Evolutionary conservation across 805 yeast genomes (phyloP).

Genomic region (Saccharomycopsis babjevae): DNA sequence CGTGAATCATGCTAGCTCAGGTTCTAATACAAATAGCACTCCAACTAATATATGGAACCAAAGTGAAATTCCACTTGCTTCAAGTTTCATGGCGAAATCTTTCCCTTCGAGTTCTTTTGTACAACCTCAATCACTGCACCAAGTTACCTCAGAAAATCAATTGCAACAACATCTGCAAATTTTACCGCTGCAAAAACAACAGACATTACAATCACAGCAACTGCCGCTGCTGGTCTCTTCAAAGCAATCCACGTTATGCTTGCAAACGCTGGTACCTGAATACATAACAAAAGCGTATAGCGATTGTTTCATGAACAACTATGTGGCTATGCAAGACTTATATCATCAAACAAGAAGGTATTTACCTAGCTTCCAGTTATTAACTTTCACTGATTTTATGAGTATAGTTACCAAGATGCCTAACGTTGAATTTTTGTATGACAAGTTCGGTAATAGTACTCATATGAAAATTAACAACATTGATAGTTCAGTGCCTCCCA

Average conservation of each 20-base stretch:
- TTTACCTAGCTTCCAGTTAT: background rate
- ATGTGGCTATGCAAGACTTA: slow-evolving; percentile 3
- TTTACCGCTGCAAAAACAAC: background rate
- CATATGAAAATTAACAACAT: background rate
- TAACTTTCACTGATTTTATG: slow-evolving; percentile 4
- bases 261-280: background rate
- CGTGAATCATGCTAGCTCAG: background rate
- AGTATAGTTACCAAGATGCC: background rate
- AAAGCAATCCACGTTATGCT: background rate
- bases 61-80: background rate
- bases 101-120: background rate
- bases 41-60: background rate
- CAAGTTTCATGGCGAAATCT: background rate
- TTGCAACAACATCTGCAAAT: background rate
- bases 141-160: background rate
- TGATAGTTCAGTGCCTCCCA: background rate
- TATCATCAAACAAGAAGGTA: slow-evolving; percentile 6
- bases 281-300: background rate
- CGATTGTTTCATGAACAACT: background rate
- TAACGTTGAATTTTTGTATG: background rate
- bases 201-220: background rate
- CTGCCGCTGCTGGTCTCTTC: background rate
- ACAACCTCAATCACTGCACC: background rate
- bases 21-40: background rate
- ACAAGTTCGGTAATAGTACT: background rate